Base-by-base conservation (phyloP, 1,284 basidiomycete genomes). In the Ganoderma sinense region DNA sequence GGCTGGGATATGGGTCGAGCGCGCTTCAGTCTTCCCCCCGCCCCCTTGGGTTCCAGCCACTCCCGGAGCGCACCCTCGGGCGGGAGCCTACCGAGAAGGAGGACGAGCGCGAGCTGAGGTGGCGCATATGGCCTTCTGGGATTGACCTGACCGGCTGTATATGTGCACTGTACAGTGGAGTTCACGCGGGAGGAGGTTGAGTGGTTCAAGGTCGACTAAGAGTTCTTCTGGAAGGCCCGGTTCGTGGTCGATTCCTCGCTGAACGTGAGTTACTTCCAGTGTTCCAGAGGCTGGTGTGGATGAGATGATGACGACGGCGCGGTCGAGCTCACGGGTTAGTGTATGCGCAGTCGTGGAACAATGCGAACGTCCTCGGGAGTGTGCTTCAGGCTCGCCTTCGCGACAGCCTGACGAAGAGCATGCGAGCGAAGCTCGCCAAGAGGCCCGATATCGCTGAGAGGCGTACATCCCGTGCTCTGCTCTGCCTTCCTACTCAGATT, bases 11-110 rank as follows among this genome's bases (percentile, higher is more conserved):
- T 88, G 89, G 90, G 0, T 89, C 89, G 1, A 88, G 88, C n/a
- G 88, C 87, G 1, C 84, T 91, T 33, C 90, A 91, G 74, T 91
- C 18, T 86, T 91, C 0, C 83, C 90, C 0, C 83, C 88, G 1
- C 78, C 83, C 84, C 0, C 88, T 90, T 69, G 80, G 84, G 4
- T 78, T 79, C 33, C 5, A 80, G 82, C 16, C 81, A 79, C 55
- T 74, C 88, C 23, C 67, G n/a, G n/a, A 39, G 80, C 7, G 78
- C 80, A 58, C 73, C 40, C 76, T 84, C 16, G 77, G 78, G 29
- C 81, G 83, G 10, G 77, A 83, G 58, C 67, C 76, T 6, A 53
- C 74, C 74, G 39, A 11, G 59, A 13, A 11, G 13, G 59, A 60
- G 39, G 13, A 59, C 7, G 87, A 88, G 69, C 87, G 87, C 88